Evolutionary conservation across 768 basidiomycete species (phyloP), one percentile per base, ranked within the genome.

Genomic region (Mrakia hoshinonis): DNA sequence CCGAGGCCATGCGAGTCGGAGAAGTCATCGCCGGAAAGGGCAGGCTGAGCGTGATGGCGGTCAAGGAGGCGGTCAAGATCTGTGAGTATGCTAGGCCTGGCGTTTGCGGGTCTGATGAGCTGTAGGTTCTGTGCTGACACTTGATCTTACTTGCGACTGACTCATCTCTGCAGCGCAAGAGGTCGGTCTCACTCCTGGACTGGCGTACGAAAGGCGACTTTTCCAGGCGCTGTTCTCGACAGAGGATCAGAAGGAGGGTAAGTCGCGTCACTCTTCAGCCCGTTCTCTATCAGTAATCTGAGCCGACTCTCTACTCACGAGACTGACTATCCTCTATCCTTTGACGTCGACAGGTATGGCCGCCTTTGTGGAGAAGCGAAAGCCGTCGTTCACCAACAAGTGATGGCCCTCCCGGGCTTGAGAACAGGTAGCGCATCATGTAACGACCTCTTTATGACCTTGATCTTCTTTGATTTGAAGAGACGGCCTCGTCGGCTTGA

Each of bases 221-320:
- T 98, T 98, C 87, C 90, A 97, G 75, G 83, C 86, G 49, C 81
- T 93, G 71, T 98, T 99, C 76, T 92, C 92, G 5, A 96, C 96
- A 22, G 85, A 87, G 67, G 93, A 95, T 79, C 92, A 94, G 81
- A 94, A 94, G 82, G 93, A 95, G 81, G 93, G 92, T 89, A 76
- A 73, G 88, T 80, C 22, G 24, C n/a, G 13, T 36, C 38, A 65
- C 29, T 43, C 49, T 49, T 62, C 2, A 12, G 12, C 49, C 20
- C 31, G 29, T 26, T 5, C 29, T 9, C 18, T 20, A 26, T 36
- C 1, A 29, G 9, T 51, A 26, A 26, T 38, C 10, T 36, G 6
- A 29, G 4, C 36, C 15, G 29, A 46, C 46, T 5, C 43, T n/a
- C 9, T 4, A 2, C 47, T 73, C 11, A 31, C 24, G n/a, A 20